Evolutionary conservation across 2,329 filamentous ascomycete genomes (phyloP).

Genomic region (Leptographium galeiforme): DNA sequence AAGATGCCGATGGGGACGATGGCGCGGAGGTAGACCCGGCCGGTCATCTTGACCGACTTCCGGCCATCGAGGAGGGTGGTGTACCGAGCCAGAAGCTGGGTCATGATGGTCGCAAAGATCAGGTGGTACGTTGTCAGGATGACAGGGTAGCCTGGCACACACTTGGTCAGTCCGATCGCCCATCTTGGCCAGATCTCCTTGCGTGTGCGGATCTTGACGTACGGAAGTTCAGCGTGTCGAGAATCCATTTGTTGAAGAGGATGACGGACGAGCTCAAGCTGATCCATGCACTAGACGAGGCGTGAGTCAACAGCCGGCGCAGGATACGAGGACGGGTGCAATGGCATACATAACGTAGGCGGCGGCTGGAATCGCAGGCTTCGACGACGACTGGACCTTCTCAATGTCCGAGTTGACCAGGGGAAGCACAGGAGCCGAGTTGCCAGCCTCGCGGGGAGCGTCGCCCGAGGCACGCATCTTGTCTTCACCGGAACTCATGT

Average conservation of each 20-base stretch:
- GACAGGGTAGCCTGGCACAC: conserved; percentile 48
- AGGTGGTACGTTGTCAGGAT: conserved; percentile 95
- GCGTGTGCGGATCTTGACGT: conserved; percentile 14
- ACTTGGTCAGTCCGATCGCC: neutral
- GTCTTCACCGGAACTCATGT: conserved; percentile 54
- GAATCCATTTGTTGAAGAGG: conserved; percentile 98
- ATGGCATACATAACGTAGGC: conserved; percentile 60
- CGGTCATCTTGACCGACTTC: conserved; percentile 95
- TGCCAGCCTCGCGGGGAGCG: conserved; percentile 38
- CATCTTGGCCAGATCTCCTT: too few species aligned
- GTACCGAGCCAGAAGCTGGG: conserved; percentile 81
- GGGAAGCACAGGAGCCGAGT: conserved; percentile 50
- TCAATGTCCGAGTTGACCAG: conserved; percentile 65
- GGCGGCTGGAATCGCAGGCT: conserved; percentile 60
- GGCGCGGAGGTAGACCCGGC: conserved; percentile 78
- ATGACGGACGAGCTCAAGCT: conserved; percentile 86
- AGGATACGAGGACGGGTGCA: neutral
- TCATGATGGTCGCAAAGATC: conserved; percentile 84
- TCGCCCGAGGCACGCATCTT: conserved; percentile 79
- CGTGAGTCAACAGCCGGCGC: neutral
- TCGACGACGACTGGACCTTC: conserved; percentile 52
- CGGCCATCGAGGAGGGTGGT: conserved; percentile 84
- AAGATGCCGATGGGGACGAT: conserved; percentile 92
- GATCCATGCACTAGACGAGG: conserved; percentile 64
- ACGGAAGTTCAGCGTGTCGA: conserved; percentile 76